These are phyloP conservation scores for Circinella minor DNA, from an alignment of 371 early-diverging fungal genomes.

Conservation along the genomic window DNA sequence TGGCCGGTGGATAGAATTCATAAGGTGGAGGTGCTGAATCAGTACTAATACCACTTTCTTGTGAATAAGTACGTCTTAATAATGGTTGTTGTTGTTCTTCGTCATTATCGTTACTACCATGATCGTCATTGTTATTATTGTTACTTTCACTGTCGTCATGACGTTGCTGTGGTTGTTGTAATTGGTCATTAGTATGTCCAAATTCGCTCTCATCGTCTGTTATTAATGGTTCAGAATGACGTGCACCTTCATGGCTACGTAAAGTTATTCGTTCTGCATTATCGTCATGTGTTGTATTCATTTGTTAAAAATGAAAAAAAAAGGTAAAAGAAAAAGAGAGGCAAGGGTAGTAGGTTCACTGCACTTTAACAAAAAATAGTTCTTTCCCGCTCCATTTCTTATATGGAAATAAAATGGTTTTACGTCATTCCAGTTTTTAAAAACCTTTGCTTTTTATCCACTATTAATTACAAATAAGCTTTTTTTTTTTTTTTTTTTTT, in stretches of 20 bases:
- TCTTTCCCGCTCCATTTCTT: neutral
- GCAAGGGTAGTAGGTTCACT: neutral
- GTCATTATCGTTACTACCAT: neutral
- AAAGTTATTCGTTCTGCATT: slow-evolving; percentile 15
- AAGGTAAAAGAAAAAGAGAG: neutral
- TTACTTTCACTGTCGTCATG: neutral
- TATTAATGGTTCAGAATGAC: neutral
- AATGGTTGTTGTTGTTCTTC: slow-evolving; percentile 8
- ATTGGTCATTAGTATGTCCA: neutral
- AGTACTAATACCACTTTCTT: slow-evolving; percentile 46
- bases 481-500: no score
- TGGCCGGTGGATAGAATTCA: slow-evolving; percentile 54
- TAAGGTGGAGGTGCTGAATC: slow-evolving; percentile 55
- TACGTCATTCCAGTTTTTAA: no score
- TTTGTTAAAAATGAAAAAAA: neutral
- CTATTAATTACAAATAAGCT: no score
- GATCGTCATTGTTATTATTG: neutral
- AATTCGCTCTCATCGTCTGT: neutral
- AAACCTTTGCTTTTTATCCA: no score
- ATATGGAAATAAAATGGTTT: neutral
- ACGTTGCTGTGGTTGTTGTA: slow-evolving; percentile 1
- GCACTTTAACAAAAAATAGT: neutral
- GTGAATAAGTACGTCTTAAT: slow-evolving; percentile 26
- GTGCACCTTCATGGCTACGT: slow-evolving; percentile 7
- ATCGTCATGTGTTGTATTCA: slow-evolving; percentile 14